Conservation (phyloP, 2,329 filamentous ascomycete species). For the Gremmenia infestans region DNA sequence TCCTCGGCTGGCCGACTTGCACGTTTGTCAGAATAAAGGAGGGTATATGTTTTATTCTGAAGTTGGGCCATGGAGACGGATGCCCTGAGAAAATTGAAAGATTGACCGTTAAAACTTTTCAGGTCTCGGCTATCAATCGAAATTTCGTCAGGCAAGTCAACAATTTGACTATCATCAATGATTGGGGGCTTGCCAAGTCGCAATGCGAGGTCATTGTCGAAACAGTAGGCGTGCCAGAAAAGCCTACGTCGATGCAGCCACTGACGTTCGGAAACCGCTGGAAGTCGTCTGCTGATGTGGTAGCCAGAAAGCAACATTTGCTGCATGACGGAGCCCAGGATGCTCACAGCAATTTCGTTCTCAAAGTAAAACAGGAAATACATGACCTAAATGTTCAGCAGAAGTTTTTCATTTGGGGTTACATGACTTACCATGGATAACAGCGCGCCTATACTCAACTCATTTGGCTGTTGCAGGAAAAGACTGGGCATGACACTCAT, state of each 20-base stretch:
- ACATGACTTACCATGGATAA: conserved; percentile 5
- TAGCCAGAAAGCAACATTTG: conserved; percentile 11
- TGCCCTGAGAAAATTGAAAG: conserved; percentile 7
- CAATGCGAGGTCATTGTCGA: conserved; percentile 9
- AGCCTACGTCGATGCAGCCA: conserved; percentile 2
- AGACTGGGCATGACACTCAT: conserved; percentile 10
- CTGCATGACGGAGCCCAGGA: conserved; percentile 10
- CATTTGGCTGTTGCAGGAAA: conserved; percentile 5
- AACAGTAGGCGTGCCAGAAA: conserved; percentile 7
- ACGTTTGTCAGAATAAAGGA: conserved; percentile 2
- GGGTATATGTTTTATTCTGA: conserved; percentile 1
- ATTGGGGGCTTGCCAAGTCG: conserved; percentile 6
- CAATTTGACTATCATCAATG: background rate
- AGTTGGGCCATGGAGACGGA: conserved; percentile 7
- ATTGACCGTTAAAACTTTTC: background rate
- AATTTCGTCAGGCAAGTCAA: conserved; percentile 1
- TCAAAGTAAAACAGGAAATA: conserved; percentile 14
- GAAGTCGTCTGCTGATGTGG: background rate
- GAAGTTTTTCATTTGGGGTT: too few relatives aligned
- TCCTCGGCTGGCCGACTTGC: conserved; percentile 1
- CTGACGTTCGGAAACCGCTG: background rate
- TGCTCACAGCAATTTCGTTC: conserved; percentile 4
- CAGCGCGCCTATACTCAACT: conserved; percentile 8
- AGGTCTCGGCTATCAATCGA: conserved; percentile 5
- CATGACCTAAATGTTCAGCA: conserved; percentile 3